Evolutionary conservation across 2,329 filamentous ascomycete species (phyloP).

Genomic region (Colletotrichum sp.): DNA sequence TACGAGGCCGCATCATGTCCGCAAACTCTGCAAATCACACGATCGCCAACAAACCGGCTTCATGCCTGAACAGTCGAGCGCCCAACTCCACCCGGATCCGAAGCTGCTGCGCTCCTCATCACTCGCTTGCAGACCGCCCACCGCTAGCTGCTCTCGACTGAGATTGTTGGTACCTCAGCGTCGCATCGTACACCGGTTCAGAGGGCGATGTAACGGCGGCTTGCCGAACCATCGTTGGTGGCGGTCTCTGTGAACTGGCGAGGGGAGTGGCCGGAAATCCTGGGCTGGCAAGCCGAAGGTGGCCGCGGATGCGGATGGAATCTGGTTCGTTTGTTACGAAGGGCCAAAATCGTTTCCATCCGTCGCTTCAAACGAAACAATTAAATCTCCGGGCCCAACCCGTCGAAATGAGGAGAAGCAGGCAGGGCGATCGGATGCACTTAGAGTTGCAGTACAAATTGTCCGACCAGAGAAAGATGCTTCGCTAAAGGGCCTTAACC

Average conservation of each 20-base stretch:
- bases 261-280: neutral
- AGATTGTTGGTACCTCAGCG: neutral
- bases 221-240: neutral
- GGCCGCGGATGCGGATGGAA: neutral
- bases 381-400: constrained; percentile 10
- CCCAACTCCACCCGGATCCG: neutral
- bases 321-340: neutral
- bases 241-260: neutral
- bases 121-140: neutral
- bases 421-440: neutral
- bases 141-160: neutral
- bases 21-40: neutral
- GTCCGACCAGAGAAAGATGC: neutral
- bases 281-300: neutral
- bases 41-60: neutral
- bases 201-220: constrained; percentile 14
- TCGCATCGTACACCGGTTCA: neutral
- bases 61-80: neutral
- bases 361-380: constrained; percentile 14
- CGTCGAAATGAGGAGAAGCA: neutral
- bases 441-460: neutral
- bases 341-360: neutral
- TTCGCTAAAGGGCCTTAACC: neutral
- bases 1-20: neutral
- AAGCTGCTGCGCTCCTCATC: neutral